These are phyloP conservation scores for Hypoxylon sp. DNA, from an alignment of 2,329 filamentous ascomycete species.

Conservation along the genomic window DNA sequence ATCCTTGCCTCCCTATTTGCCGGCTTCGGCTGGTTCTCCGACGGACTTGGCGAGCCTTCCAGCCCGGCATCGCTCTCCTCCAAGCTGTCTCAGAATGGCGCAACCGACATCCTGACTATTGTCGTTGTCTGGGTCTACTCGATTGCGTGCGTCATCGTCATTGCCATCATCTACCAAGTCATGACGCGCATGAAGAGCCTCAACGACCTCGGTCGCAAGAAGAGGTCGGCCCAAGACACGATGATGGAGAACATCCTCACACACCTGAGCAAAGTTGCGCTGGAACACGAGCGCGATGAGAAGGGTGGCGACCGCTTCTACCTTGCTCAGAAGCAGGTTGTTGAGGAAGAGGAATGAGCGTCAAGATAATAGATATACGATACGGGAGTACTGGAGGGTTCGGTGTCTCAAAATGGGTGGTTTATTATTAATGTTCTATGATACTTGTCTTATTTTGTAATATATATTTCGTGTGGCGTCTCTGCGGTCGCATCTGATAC, in stretches of 20 bases:
- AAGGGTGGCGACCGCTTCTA: slow-evolving; percentile 58
- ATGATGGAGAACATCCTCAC: slow-evolving; percentile 68
- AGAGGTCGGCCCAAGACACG: slow-evolving; percentile 65
- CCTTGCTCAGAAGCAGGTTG: slow-evolving; percentile 49
- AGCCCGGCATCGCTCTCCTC: slow-evolving; percentile 56
- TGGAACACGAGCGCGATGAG: slow-evolving; percentile 64
- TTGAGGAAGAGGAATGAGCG: slow-evolving; percentile 49
- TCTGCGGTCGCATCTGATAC: slow-evolving; percentile 41
- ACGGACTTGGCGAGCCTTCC: slow-evolving; percentile 55
- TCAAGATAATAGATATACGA: slow-evolving; percentile 14
- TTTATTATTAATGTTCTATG: slow-evolving; percentile 11
- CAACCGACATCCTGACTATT: slow-evolving; percentile 70
- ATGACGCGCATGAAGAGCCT: slow-evolving; percentile 55
- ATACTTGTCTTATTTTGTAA: slow-evolving; percentile 34
- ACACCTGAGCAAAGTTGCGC: slow-evolving; percentile 65
- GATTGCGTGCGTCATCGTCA: slow-evolving; percentile 66
- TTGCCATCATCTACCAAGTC: slow-evolving; percentile 66
- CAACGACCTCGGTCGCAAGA: slow-evolving; percentile 65
- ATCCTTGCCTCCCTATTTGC: slow-evolving; percentile 77
- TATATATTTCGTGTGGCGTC: slow-evolving; percentile 31
- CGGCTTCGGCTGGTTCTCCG: slow-evolving; percentile 77
- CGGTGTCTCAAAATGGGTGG: slow-evolving; percentile 27
- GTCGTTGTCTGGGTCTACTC: slow-evolving; percentile 68
- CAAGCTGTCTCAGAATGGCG: slow-evolving; percentile 61
- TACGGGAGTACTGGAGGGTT: slow-evolving; percentile 19